Percentiles rank a stretch among this genome's conserved stretches.
Conservation (phyloP, 495 filamentous ascomycete genomes). For the Podospora sp. region DNA sequence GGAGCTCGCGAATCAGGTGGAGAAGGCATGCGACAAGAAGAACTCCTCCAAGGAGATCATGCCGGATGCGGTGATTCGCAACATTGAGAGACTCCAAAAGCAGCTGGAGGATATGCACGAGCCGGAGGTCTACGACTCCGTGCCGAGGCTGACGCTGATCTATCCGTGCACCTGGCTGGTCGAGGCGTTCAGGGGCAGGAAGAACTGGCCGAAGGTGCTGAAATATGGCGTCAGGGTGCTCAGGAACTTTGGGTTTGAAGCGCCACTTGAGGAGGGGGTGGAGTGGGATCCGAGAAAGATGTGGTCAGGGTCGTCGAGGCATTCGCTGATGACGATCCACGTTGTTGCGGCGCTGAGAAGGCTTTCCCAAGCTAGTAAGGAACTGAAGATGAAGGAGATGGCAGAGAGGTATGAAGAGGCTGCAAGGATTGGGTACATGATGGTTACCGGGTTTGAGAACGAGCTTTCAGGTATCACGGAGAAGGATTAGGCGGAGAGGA, state of each 20-base stretch:
- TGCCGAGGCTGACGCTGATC: conserved; percentile 46
- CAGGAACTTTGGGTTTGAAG: conserved; percentile 48
- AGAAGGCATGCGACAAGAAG: conserved; percentile 20
- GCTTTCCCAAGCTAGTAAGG: conserved; percentile 38
- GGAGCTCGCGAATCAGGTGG: conserved; percentile 23
- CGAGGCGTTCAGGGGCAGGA: conserved; percentile 40
- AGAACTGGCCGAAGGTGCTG: conserved; percentile 44
- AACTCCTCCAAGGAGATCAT: conserved; percentile 21
- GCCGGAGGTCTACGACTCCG: conserved; percentile 34
- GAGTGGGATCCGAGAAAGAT: conserved; percentile 36
- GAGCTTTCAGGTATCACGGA: conserved; percentile 32
- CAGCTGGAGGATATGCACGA: conserved; percentile 45
- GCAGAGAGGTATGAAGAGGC: conserved; percentile 34
- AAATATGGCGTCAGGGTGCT: conserved; percentile 41
- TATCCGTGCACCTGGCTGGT: conserved; percentile 47
- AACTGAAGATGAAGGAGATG: conserved; percentile 34
- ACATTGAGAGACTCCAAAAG: conserved; percentile 35
- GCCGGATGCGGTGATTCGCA: conserved; percentile 35
- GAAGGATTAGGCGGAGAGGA: conserved; percentile 13
- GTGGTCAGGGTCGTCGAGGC: conserved; percentile 22
- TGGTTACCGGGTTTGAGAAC: conserved; percentile 45
- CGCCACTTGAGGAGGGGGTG: conserved; percentile 28
- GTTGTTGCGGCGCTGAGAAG: conserved; percentile 41
- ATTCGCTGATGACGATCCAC: conserved; percentile 44
- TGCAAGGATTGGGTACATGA: conserved; percentile 40